Evolutionary conservation across 768 basidiomycete species (phyloP).

Genomic region (Rhizopogon vesiculosus): DNA sequence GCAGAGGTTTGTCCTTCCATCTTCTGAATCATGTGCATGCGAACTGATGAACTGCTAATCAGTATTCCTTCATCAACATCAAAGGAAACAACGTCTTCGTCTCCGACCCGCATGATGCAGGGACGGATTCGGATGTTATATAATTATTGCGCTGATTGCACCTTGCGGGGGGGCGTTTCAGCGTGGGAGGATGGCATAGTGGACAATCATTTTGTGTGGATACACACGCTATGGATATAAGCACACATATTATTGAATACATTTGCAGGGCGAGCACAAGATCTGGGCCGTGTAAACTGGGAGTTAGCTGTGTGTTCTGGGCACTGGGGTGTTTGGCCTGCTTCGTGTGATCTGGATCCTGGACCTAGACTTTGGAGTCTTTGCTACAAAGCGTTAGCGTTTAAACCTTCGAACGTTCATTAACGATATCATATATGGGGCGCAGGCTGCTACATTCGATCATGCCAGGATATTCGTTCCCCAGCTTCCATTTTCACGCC

Average conservation of each 20-base stretch:
- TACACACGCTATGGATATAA: neutral
- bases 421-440: no score
- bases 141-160: constrained; percentile 1
- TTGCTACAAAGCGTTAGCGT: no score
- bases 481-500: no score
- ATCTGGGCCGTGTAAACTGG: neutral
- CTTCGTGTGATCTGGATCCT: no score
- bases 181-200: neutral
- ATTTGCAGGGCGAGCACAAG: neutral
- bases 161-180: neutral
- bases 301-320: no score
- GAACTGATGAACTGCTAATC: constrained; percentile 1
- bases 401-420: no score
- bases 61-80: constrained; percentile 55
- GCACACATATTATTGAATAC: neutral
- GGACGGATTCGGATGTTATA: constrained; percentile 7
- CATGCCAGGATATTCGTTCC: no score
- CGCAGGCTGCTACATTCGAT: no score
- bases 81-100: constrained; percentile 48
- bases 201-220: neutral
- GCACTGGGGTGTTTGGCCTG: no score
- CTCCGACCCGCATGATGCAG: constrained; percentile 12
- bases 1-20: constrained; percentile 35
- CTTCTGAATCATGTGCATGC: neutral
- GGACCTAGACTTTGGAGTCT: no score